Percentiles rank a stretch among this genome's conserved stretches.
These are phyloP conservation scores for Arthrobotrys conoides DNA, from an alignment of 2,329 filamentous ascomycete genomes.

Conservation along the genomic window DNA sequence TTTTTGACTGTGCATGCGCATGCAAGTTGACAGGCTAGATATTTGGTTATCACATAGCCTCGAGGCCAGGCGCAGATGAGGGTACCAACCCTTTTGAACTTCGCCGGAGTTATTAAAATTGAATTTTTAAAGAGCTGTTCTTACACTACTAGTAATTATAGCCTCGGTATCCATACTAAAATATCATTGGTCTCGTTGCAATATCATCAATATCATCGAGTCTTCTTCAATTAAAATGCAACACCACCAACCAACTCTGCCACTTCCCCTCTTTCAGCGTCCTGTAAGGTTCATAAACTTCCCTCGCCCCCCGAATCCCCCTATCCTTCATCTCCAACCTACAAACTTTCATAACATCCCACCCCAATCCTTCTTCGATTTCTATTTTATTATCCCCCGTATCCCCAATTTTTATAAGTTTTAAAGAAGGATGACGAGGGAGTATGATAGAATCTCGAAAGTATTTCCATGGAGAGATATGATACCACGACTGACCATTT, in stretches of 20 bases:
- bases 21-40: no score
- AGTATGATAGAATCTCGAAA: constrained; percentile 8
- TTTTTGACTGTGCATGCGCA: no score
- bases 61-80: no score
- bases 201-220: no score
- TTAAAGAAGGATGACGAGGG: not conserved
- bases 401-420: constrained; percentile 11
- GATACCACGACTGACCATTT: constrained; percentile 11
- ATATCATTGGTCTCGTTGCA: no score
- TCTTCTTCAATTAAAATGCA: not conserved
- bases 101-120: no score
- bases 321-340: not conserved
- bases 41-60: no score
- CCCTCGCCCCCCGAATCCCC: not conserved
- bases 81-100: no score
- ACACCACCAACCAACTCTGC: not conserved
- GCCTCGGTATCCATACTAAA: no score
- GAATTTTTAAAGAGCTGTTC: no score
- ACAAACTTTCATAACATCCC: constrained; percentile 2
- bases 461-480: constrained; percentile 23
- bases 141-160: no score
- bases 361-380: constrained; percentile 11
- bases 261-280: not conserved
- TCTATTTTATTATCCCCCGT: constrained; percentile 7
- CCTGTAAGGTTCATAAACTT: not conserved